Evolutionary conservation across 192 early-diverging fungal genomes (phyloP).

Genomic region (Podila horticola): DNA sequence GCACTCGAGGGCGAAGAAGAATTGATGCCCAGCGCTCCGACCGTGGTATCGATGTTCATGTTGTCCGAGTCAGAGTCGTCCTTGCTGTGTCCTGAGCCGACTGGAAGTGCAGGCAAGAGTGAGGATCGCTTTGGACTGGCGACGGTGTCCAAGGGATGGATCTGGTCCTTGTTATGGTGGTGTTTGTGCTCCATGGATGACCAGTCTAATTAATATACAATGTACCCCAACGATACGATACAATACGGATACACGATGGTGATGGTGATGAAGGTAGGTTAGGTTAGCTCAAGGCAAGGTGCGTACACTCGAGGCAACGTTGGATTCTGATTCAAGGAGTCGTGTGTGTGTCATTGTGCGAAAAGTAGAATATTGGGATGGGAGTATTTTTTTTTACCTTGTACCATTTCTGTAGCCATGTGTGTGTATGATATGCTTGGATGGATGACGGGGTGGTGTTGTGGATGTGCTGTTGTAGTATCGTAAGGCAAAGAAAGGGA

Average conservation of each 20-base stretch:
- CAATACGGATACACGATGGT: background rate
- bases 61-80: slow-evolving; percentile 4
- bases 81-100: slow-evolving; percentile 8
- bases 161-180: background rate
- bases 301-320: too few species aligned
- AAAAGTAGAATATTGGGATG: too few species aligned
- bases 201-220: background rate
- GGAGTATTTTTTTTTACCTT: too few species aligned
- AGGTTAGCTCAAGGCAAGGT: too few species aligned
- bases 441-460: too few species aligned
- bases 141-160: background rate
- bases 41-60: slow-evolving; percentile 23
- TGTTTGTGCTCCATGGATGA: slow-evolving; percentile 14
- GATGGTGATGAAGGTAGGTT: too few species aligned
- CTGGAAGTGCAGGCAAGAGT: slow-evolving; percentile 35
- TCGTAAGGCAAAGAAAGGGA: too few species aligned
- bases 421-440: too few species aligned
- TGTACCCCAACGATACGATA: background rate
- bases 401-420: too few species aligned
- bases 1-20: slow-evolving; percentile 13
- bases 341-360: too few species aligned
- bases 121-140: slow-evolving; percentile 7
- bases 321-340: too few species aligned
- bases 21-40: slow-evolving; percentile 17
- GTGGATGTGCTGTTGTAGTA: too few species aligned